phyloP scores from a whole-genome alignment of 257 asterid genomes.

The Anisodus tanguticus region DNA sequence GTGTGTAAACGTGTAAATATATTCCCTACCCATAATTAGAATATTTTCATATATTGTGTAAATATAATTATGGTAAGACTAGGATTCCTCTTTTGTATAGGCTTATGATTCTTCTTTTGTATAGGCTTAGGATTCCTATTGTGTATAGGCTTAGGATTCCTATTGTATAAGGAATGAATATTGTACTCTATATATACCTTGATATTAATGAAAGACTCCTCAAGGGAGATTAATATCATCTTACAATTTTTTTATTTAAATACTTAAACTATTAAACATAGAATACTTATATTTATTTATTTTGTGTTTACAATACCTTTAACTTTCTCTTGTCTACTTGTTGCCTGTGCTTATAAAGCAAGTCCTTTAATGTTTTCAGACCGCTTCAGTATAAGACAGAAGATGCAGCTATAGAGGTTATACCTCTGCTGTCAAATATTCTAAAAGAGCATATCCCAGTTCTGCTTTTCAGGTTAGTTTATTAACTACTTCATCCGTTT shows the following conservation, averaged over 20 bases:
- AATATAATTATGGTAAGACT: too few relatives aligned
- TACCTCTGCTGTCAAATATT: conserved; percentile 34
- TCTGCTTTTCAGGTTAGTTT: conserved; percentile 41
- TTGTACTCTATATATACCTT: too few relatives aligned
- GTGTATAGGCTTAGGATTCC: too few relatives aligned
- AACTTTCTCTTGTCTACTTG: background rate
- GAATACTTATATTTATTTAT: background rate
- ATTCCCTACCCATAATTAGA: too few relatives aligned
- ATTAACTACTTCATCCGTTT: background rate
- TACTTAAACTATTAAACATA: background rate
- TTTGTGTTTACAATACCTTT: background rate
- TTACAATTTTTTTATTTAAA: background rate
- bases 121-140: too few relatives aligned
- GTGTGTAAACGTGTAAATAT: too few relatives aligned
- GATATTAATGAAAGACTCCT: too few relatives aligned
- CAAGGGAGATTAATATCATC: too few relatives aligned
- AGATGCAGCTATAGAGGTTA: conserved; percentile 4
- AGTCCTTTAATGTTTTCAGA: conserved; percentile 23
- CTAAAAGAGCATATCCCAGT: conserved; percentile 32
- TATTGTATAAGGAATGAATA: too few relatives aligned
- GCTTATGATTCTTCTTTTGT: too few relatives aligned
- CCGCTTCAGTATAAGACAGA: conserved; percentile 18
- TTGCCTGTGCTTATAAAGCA: background rate
- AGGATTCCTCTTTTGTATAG: too few relatives aligned
- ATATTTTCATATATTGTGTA: too few relatives aligned